phyloP scores from a whole-genome alignment of 257 asterid species.

The Leonotis leonurus region DNA sequence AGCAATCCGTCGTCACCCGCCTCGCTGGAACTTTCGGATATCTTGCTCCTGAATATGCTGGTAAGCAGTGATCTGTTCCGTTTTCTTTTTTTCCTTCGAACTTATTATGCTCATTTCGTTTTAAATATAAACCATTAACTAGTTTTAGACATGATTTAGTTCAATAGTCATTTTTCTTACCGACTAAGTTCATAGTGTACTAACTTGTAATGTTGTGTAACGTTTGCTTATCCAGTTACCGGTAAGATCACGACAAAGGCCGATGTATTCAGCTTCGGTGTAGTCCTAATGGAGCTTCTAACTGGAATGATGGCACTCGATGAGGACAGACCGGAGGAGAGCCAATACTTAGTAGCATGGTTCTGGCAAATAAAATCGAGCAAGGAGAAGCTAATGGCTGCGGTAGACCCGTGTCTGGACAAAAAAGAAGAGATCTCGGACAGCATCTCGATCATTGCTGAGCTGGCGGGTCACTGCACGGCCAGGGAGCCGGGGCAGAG shows the following conservation, averaged over 20 bases:
- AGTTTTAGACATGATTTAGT: no score
- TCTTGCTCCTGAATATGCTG: conserved; percentile 90
- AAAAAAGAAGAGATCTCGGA: conserved; percentile 31
- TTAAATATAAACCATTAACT: no score
- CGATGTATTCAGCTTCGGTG: conserved; percentile 80
- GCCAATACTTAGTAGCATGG: conserved; percentile 64
- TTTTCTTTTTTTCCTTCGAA: no score
- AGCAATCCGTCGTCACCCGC: conserved; percentile 52
- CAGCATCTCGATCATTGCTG: conserved; percentile 34
- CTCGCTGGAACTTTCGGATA: conserved; percentile 78
- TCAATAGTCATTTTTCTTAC: no score
- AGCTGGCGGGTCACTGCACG: conserved; percentile 73
- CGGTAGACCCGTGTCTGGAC: conserved; percentile 47
- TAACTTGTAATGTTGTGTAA: no score
- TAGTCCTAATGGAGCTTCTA: conserved; percentile 61
- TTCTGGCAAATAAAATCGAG: conserved; percentile 55
- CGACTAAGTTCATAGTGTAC: no score
- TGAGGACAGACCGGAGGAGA: conserved; percentile 61
- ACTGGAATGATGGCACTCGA: conserved; percentile 41
- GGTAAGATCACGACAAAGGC: conserved; percentile 73
- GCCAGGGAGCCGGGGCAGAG: conserved; percentile 62
- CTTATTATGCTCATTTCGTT: no score
- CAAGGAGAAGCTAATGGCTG: conserved; percentile 34
- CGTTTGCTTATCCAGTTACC: conserved; percentile 54
- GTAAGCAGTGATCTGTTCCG: no score